phyloP scores from a whole-genome alignment of 805 yeast species.

The Sporopachydermia quercuum region DNA sequence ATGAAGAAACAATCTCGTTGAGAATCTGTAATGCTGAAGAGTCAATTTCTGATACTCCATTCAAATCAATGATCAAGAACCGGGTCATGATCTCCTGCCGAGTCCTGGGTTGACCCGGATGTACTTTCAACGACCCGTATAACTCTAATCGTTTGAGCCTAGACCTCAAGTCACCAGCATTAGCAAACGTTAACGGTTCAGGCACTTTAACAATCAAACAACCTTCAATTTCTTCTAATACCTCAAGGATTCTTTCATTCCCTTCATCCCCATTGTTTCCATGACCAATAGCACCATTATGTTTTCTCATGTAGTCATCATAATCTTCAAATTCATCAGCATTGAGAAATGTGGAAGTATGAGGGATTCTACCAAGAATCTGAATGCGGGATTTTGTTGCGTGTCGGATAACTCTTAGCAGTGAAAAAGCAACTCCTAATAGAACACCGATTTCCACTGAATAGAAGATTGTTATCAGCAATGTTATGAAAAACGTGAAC shows the following conservation, averaged over 20 bases:
- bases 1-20: slow-evolving; percentile 40
- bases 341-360: slow-evolving; percentile 47
- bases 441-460: slow-evolving; percentile 86
- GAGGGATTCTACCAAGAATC: slow-evolving; percentile 56
- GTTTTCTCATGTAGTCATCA: slow-evolving; percentile 5
- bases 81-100: slow-evolving; percentile 32
- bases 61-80: slow-evolving; percentile 57
- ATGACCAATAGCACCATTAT: slow-evolving; percentile 3
- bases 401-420: slow-evolving; percentile 65
- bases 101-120: slow-evolving; percentile 56
- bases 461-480: slow-evolving; percentile 45
- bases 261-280: slow-evolving; percentile 3
- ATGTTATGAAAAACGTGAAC: slow-evolving; percentile 48
- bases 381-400: slow-evolving; percentile 76
- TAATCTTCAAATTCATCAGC: slow-evolving; percentile 44
- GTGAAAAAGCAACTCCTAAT: slow-evolving; percentile 71
- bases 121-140: slow-evolving; percentile 60
- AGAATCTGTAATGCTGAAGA: slow-evolving; percentile 68
- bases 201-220: slow-evolving; percentile 70
- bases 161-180: slow-evolving; percentile 59
- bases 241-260: slow-evolving; percentile 5
- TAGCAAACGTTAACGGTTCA: slow-evolving; percentile 81
- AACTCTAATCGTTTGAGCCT: slow-evolving; percentile 56
- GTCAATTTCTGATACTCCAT: slow-evolving; percentile 73
- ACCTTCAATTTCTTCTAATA: slow-evolving; percentile 41